Evolutionary conservation across 2,329 filamentous ascomycete genomes (phyloP), one percentile per base, ranked within the genome.

Genomic region (Phialophora tarda): DNA sequence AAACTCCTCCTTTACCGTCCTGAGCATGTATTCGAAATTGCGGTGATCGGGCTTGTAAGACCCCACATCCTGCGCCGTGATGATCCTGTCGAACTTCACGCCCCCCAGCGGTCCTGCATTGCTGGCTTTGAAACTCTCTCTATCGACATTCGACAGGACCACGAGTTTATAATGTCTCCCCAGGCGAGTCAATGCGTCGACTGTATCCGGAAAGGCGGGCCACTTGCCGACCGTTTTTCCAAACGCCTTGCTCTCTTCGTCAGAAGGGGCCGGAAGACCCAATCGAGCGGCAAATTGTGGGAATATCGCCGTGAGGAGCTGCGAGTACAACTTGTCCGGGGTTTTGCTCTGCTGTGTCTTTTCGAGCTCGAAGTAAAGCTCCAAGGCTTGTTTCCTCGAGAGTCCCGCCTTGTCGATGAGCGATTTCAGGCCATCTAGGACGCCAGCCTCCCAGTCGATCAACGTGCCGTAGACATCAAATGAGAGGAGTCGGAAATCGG

Each of bases 381-480:
- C 44, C 2, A 67, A 61, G 10, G 59, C 32, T n/a, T 51, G 32
- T 21, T 62, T 50, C 48, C 61, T n/a, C 50, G 57, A 21, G 6
- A 64, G 47, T 47, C 58, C 3, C 41, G 48, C 10, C 30, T 57
- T 24, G n/a, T 61, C 41, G 28, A 23, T 64, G 26, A 67, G 53
- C 1, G 48, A 14, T 8, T 57, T 53, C 30, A 67, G 48, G 30
- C 59, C 55, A 3, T 41, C 38, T 23, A 59, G 59, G 64, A 92
- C 84, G 66, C 89, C 89, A 11, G 80, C 75, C 76, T 92, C 89
- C 89, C 89, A 92, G 81, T 93, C 89, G 68, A 93, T 86, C 3
- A 93, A 83, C 0, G 91, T 93, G 76, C 90, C 90, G 76, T 91
- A 93, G 79, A 90, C 88, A 78, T 94, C 91, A 78, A 93, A 92